A percentile compares a stretch with the other conserved stretches of the same genome.
Evolutionary conservation across 2,329 filamentous ascomycete genomes (phyloP).

Genomic region (Plectosphaerella sp.): DNA sequence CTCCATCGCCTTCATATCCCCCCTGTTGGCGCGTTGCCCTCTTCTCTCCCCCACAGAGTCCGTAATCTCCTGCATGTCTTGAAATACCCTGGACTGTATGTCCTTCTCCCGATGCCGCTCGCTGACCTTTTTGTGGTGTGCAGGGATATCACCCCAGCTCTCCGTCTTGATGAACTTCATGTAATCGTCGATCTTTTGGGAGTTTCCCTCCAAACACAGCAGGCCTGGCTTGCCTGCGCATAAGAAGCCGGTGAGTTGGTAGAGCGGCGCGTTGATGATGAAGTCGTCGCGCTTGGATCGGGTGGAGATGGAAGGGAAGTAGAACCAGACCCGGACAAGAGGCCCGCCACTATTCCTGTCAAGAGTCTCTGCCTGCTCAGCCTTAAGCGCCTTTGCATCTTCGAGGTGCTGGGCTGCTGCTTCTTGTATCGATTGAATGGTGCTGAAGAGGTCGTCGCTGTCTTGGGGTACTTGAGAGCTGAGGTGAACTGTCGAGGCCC

Average conservation of each 20-base stretch:
- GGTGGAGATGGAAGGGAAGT: slow-evolving; percentile 58
- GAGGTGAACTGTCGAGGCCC: slow-evolving; percentile 35
- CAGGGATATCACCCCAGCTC: slow-evolving; percentile 58
- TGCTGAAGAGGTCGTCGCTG: slow-evolving; percentile 36
- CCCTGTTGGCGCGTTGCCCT: slow-evolving; percentile 44
- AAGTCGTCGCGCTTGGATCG: slow-evolving; percentile 54
- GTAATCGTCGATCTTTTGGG: slow-evolving; percentile 47
- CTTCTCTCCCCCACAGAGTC: slow-evolving; percentile 40
- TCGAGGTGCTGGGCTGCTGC: slow-evolving; percentile 24
- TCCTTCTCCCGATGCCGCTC: slow-evolving; percentile 44
- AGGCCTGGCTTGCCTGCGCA: slow-evolving; percentile 56
- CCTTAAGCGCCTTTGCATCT: slow-evolving; percentile 7
- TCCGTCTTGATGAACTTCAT: slow-evolving; percentile 62
- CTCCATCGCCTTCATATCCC: slow-evolving; percentile 49
- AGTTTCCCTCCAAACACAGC: slow-evolving; percentile 45
- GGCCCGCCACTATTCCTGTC: slow-evolving; percentile 9
- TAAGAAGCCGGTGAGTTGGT: slow-evolving; percentile 54
- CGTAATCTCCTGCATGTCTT: slow-evolving; percentile 54
- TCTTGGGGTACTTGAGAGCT: slow-evolving; percentile 30
- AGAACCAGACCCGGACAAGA: slow-evolving; percentile 55
- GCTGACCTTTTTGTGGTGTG: slow-evolving; percentile 59
- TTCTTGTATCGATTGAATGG: slow-evolving; percentile 39
- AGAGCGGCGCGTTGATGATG: slow-evolving; percentile 45
- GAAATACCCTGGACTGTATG: slow-evolving; percentile 34
- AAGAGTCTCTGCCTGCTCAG: not conserved